A percentile compares a stretch with the other conserved stretches of the same genome.
Evolutionary conservation across 345 rosid species (phyloP).

Genomic region (Brassica juncea): DNA sequence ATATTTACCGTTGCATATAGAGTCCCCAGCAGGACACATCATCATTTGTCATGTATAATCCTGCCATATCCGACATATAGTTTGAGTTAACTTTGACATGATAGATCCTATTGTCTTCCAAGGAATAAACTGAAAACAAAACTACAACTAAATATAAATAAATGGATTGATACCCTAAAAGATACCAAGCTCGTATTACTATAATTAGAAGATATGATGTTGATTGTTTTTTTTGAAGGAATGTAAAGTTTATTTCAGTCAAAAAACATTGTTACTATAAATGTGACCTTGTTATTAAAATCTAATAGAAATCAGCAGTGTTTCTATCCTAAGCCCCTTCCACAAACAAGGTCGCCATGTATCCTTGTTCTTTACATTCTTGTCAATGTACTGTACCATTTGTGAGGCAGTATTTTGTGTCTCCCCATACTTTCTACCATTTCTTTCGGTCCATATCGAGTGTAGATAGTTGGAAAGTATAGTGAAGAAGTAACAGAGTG

Average conservation of each 20-base stretch:
- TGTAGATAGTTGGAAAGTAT: no score
- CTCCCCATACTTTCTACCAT: no score
- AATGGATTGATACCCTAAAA: no score
- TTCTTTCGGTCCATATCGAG: no score
- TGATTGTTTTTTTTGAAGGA: neutral
- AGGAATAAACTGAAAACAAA: neutral
- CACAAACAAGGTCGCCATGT: neutral
- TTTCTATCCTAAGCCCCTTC: neutral
- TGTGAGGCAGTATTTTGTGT: no score
- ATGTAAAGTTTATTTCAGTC: neutral
- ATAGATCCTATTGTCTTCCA: neutral
- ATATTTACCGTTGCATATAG: conserved; percentile 62
- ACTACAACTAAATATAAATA: neutral
- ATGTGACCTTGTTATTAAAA: neutral
- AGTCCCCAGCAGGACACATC: conserved; percentile 64
- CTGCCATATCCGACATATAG: conserved; percentile 33
- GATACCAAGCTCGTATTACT: neutral
- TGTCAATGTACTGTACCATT: no score
- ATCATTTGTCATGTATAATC: conserved; percentile 75
- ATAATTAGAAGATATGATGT: neutral
- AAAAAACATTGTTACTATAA: neutral
- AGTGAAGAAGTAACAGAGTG: no score
- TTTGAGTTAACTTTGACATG: neutral
- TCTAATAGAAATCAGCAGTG: neutral
- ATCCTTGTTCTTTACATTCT: no score